These are phyloP conservation scores for Xylariaceae sp. DNA, from an alignment of 2,329 filamentous ascomycete genomes.

Conservation along the genomic window DNA sequence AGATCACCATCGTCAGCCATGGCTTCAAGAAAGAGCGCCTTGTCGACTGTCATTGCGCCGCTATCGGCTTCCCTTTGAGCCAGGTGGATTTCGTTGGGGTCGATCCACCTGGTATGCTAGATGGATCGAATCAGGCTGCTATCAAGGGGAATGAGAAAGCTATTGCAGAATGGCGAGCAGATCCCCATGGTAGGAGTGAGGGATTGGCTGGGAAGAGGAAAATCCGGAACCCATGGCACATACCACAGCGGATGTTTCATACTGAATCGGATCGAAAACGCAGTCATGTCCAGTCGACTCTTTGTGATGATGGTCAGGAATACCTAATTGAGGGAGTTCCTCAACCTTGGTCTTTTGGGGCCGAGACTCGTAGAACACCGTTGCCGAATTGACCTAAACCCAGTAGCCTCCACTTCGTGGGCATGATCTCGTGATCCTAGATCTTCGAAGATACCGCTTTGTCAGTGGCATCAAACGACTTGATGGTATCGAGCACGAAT, in stretches of 20 bases:
- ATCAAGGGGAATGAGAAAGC: slow-evolving; percentile 43
- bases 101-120: slow-evolving; percentile 54
- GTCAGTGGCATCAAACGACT: slow-evolving; percentile 28
- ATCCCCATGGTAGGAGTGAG: slow-evolving; percentile 50
- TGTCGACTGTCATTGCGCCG: slow-evolving; percentile 60
- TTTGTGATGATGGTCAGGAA: slow-evolving; percentile 36
- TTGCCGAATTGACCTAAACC: too few species aligned
- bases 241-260: slow-evolving; percentile 45
- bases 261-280: slow-evolving; percentile 31
- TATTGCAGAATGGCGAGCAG: slow-evolving; percentile 47
- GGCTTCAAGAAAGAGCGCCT: slow-evolving; percentile 66
- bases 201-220: slow-evolving; percentile 47
- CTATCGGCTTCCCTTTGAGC: slow-evolving; percentile 53
- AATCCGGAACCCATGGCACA: slow-evolving; percentile 48
- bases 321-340: slow-evolving; percentile 37
- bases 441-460: slow-evolving; percentile 27
- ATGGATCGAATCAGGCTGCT: slow-evolving; percentile 37
- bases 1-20: slow-evolving; percentile 65
- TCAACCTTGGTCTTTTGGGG: slow-evolving; percentile 39
- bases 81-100: slow-evolving; percentile 58
- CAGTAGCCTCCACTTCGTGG: too few species aligned
- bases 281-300: slow-evolving; percentile 39
- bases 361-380: too few species aligned
- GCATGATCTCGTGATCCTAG: slow-evolving; percentile 8
- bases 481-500: slow-evolving; percentile 57